A percentile compares a stretch with the other conserved stretches of the same genome.
phyloP scores from a whole-genome alignment of 2,329 filamentous ascomycete species.

The Tolypocladium sp. region DNA sequence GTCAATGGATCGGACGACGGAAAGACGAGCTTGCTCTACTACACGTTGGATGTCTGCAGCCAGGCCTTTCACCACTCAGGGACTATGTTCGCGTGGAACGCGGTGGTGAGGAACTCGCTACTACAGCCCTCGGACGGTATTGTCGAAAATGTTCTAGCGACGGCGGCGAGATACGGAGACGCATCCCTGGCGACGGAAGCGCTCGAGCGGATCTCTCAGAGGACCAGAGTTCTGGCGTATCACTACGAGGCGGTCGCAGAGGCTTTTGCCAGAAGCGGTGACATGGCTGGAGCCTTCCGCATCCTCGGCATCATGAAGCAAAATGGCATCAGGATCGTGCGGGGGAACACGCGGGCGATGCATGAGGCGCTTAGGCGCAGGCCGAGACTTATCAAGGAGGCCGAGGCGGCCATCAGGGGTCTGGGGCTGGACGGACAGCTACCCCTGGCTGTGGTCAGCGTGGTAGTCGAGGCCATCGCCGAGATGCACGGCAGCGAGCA shows the following conservation, averaged over 20 bases:
- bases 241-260: constrained; percentile 78
- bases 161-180: constrained; percentile 62
- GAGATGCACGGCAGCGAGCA: constrained; percentile 16
- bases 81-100: constrained; percentile 63
- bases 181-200: constrained; percentile 60
- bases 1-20: constrained; percentile 24
- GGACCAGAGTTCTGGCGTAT: constrained; percentile 45
- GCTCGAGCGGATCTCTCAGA: constrained; percentile 37
- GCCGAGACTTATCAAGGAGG: constrained; percentile 34
- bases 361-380: constrained; percentile 43
- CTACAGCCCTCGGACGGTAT: constrained; percentile 47
- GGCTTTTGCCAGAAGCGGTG: constrained; percentile 50
- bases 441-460: constrained; percentile 26
- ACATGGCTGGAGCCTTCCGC: constrained; percentile 58
- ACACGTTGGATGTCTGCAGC: constrained; percentile 69
- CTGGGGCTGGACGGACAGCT: constrained; percentile 30
- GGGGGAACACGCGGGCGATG: constrained; percentile 55
- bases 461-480: constrained; percentile 24
- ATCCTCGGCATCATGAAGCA: constrained; percentile 66
- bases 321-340: constrained; percentile 37
- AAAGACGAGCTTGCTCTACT: constrained; percentile 52
- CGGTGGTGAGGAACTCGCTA: constrained; percentile 39
- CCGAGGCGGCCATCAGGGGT: constrained; percentile 46
- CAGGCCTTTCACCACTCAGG: constrained; percentile 53
- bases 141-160: constrained; percentile 59